These are phyloP conservation scores for Schoenoplectus tabernaemontani DNA, from an alignment of 202 grass and related monocot genomes.

Conservation along the genomic window DNA sequence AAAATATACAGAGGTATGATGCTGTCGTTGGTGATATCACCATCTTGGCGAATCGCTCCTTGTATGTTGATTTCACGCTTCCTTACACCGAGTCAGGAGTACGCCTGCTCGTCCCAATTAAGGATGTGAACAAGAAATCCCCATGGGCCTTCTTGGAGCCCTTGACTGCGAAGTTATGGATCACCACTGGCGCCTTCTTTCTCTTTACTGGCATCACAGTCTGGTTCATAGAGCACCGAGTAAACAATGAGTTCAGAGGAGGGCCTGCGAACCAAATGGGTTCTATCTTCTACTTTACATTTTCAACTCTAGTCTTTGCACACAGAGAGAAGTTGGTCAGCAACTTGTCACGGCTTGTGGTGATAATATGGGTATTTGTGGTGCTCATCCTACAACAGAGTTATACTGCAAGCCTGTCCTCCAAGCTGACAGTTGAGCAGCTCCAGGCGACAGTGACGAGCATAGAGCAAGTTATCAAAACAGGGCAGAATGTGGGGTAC, in stretches of 20 bases:
- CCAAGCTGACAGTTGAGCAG: conserved; percentile 72
- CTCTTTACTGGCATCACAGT: too few species aligned
- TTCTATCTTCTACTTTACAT: too few species aligned
- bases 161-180: too few species aligned
- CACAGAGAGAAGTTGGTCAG: conserved; percentile 48
- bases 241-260: too few species aligned
- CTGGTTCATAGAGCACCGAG: too few species aligned
- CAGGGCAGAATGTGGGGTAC: conserved; percentile 41
- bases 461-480: too few species aligned
- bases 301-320: conserved; percentile 49
- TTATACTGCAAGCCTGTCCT: conserved; percentile 80
- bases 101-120: too few species aligned
- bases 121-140: too few species aligned
- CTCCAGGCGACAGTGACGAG: conserved; percentile 35
- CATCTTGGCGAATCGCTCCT: conserved; percentile 61
- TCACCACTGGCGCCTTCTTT: too few species aligned
- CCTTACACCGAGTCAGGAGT: conserved; percentile 4
- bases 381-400: conserved; percentile 48
- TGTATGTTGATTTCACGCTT: conserved; percentile 71
- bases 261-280: too few species aligned
- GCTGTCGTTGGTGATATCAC: conserved; percentile 67
- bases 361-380: conserved; percentile 36
- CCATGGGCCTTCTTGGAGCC: too few species aligned
- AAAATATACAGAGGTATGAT: background rate
- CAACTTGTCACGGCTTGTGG: conserved; percentile 48